These are phyloP conservation scores for Erythrobasidium hasegawianum DNA, from an alignment of 1,284 basidiomycete species.

Conservation along the genomic window DNA sequence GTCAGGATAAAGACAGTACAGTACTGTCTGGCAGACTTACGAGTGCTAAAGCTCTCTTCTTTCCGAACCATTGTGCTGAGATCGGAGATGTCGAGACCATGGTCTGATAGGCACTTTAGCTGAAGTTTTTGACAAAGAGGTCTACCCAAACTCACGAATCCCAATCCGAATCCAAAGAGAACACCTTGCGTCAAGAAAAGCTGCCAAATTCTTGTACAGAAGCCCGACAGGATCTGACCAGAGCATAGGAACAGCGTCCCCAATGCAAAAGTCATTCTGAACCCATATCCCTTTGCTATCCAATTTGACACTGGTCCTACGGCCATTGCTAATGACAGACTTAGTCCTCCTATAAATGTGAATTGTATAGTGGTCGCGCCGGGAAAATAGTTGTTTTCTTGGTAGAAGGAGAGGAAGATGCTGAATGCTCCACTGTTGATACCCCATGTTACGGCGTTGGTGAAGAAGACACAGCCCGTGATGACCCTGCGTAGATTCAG, in stretches of 20 bases:
- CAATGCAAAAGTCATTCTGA: constrained; percentile 48
- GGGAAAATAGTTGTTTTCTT: constrained; percentile 50
- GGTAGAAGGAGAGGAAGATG: constrained; percentile 52
- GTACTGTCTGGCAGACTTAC: no score
- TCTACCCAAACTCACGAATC: constrained; percentile 22
- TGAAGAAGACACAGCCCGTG: constrained; percentile 26
- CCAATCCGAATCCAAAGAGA: constrained; percentile 42
- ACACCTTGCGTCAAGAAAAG: constrained; percentile 44
- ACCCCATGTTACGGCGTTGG: constrained; percentile 43
- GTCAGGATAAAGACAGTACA: no score
- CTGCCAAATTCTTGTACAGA: constrained; percentile 41
- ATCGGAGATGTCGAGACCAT: constrained; percentile 46
- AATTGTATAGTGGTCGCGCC: constrained; percentile 50
- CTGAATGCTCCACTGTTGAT: constrained; percentile 52
- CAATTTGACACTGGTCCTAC: constrained; percentile 50
- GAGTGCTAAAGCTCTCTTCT: constrained; percentile 47
- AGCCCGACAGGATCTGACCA: constrained; percentile 39
- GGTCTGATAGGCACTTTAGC: constrained; percentile 1
- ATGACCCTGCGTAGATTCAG: constrained; percentile 28
- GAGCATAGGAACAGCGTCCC: constrained; percentile 44
- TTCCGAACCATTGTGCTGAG: constrained; percentile 50
- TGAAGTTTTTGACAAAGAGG: not conserved
- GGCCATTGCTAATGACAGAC: constrained; percentile 48
- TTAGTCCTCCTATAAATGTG: constrained; percentile 52
- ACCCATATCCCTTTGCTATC: constrained; percentile 46